Evolutionary conservation across 345 rosid genomes (phyloP).

Genomic region (Cardamine chenopodiifolia): DNA sequence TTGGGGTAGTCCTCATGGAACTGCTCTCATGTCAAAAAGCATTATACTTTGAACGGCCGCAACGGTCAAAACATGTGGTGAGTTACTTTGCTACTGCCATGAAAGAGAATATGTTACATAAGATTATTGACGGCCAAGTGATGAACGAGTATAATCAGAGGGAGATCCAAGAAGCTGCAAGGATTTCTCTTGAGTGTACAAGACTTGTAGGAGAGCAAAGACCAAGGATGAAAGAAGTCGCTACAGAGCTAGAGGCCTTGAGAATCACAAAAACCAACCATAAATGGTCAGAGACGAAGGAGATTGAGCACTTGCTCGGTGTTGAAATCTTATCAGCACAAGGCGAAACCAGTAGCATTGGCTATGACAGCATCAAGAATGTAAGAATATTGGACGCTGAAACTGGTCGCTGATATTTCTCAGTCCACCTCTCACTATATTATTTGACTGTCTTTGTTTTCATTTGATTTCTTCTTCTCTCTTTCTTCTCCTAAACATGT

Average conservation of each 20-base stretch:
- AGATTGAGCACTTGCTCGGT: slow-evolving; percentile 19
- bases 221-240: slow-evolving; percentile 44
- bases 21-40: slow-evolving; percentile 42
- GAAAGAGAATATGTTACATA: slow-evolving; percentile 22
- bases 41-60: slow-evolving; percentile 32
- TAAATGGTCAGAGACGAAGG: neutral
- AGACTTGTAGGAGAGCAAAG: slow-evolving; percentile 40
- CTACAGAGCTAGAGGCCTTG: slow-evolving; percentile 38
- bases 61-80: slow-evolving; percentile 37
- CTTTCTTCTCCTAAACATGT: no score
- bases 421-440: no score
- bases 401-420: neutral
- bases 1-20: slow-evolving; percentile 52
- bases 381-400: neutral
- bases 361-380: slow-evolving; percentile 21
- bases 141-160: neutral
- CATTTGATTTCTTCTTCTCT: no score
- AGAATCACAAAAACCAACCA: slow-evolving; percentile 5
- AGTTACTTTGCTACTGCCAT: slow-evolving; percentile 32
- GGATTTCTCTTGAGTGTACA: slow-evolving; percentile 36
- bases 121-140: slow-evolving; percentile 29
- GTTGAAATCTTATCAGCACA: neutral
- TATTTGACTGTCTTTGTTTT: no score
- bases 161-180: slow-evolving; percentile 24
- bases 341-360: neutral